Percentiles rank a stretch among this genome's conserved stretches.
phyloP scores from a whole-genome alignment of 2,329 filamentous ascomycete species.

The Lecanicillium sp. region DNA sequence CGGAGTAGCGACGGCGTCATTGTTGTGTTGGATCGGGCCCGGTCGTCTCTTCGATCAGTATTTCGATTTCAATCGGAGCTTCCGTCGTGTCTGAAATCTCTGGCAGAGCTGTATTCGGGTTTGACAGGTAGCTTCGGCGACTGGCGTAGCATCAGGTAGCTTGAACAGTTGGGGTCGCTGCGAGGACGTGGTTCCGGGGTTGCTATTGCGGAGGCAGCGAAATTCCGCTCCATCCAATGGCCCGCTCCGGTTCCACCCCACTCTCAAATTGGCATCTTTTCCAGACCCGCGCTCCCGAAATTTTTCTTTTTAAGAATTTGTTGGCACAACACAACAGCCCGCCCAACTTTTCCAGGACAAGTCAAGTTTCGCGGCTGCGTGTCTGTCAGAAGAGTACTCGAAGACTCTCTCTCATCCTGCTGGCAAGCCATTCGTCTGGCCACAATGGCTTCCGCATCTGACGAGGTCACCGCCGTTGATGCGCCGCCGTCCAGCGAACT shows the following conservation, averaged over 20 bases:
- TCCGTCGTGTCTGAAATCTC: too few species aligned
- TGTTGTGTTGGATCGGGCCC: neutral
- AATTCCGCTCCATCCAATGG: slow-evolving; percentile 10
- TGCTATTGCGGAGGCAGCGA: slow-evolving; percentile 7
- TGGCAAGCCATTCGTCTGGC: neutral
- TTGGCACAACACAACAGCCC: too few species aligned
- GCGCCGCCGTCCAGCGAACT: slow-evolving; percentile 15
- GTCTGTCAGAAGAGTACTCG: too few species aligned
- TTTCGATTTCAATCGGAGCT: neutral
- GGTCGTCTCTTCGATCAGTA: too few species aligned
- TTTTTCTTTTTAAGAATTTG: slow-evolving; percentile 6
- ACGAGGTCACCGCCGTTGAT: slow-evolving; percentile 15
- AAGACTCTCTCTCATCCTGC: too few species aligned
- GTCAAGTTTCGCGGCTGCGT: too few species aligned
- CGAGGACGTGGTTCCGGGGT: neutral
- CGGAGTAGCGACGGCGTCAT: slow-evolving; percentile 49
- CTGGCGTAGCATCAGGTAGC: neutral
- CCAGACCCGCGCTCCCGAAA: neutral
- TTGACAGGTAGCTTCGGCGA: neutral
- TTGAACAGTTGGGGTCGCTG: slow-evolving; percentile 1
- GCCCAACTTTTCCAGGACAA: too few species aligned
- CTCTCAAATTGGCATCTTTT: slow-evolving; percentile 1
- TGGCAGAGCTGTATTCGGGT: too few species aligned
- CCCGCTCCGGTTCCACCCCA: slow-evolving; percentile 1
- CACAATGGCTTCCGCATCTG: too few species aligned